Percentiles rank a stretch among this genome's conserved stretches.
Evolutionary conservation across 257 asterid genomes (phyloP).

Genomic region (Thymus quinquecostatus): DNA sequence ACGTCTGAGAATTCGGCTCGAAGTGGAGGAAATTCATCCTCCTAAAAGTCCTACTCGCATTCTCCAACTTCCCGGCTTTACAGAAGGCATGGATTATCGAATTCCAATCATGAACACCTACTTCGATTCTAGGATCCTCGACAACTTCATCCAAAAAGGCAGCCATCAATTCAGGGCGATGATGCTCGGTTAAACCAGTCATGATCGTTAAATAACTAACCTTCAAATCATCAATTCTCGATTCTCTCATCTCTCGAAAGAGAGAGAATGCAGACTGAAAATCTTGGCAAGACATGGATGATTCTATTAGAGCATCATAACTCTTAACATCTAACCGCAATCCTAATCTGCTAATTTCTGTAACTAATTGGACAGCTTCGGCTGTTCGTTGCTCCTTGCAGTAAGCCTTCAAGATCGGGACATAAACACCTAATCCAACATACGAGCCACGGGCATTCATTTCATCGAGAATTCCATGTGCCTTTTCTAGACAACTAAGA

Average conservation of each 20-base stretch:
- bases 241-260: slow-evolving; percentile 93
- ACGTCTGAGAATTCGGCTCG: slow-evolving; percentile 89
- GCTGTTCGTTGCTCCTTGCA: slow-evolving; percentile 80
- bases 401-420: slow-evolving; percentile 77
- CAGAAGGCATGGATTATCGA: slow-evolving; percentile 94
- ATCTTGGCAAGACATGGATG: slow-evolving; percentile 93
- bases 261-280: slow-evolving; percentile 90
- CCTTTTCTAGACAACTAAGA: slow-evolving; percentile 71
- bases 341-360: slow-evolving; percentile 66
- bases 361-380: slow-evolving; percentile 86
- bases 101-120: slow-evolving; percentile 96
- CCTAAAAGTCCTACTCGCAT: slow-evolving; percentile 81
- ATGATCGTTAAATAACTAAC: slow-evolving; percentile 85
- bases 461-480: slow-evolving; percentile 78
- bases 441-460: slow-evolving; percentile 74
- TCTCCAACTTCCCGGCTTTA: slow-evolving; percentile 85
- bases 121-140: slow-evolving; percentile 77
- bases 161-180: slow-evolving; percentile 95
- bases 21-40: slow-evolving; percentile 86
- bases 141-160: slow-evolving; percentile 82
- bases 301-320: slow-evolving; percentile 77
- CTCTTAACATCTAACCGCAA: slow-evolving; percentile 57
- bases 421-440: slow-evolving; percentile 76
- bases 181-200: slow-evolving; percentile 95
- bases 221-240: slow-evolving; percentile 64